Evolutionary conservation across 345 rosid genomes (phyloP), one percentile per base, ranked within the genome.

Genomic region (Ailanthus altissimus): DNA sequence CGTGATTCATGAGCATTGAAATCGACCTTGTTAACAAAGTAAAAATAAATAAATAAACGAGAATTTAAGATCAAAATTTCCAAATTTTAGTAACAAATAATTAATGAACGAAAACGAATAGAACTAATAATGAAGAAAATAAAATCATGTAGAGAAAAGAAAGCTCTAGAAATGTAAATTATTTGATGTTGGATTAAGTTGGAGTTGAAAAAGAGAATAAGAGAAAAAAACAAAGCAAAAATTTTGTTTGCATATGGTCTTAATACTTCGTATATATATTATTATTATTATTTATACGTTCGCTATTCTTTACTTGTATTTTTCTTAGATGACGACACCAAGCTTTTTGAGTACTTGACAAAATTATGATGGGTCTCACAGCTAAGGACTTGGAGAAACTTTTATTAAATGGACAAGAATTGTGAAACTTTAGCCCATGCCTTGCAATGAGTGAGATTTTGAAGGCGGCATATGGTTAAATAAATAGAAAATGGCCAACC

Each of bases 261-360:
- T 5, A 28, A 49, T 58, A 69, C 25, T 50, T 28, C 0, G 53
- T 5, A 66, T 18, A 32, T 20, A 4, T 67, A n/a, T n/a, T n/a
- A n/a, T n/a, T n/a, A n/a, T n/a, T n/a, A n/a, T 54, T 46, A 43
- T 58, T n/a, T 25, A 2, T 9, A 26, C 72, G 49, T 15, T 15
- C 18, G 38, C 15, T 6, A 57, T 49, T 57, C 42, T 50, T 1
- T 69, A 18, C 7, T 62, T 62, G 45, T 62, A 62, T 16, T 62
- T 0, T 61, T 61, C 8, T 21, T 21, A 8, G 26, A 64, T 3
- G 16, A 36, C 16, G 20, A 53, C 6, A 18, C 20, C 23, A 23
- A 16, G n/a, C 3, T 28, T 32, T n/a, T 69, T 28, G 59, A 69
- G 59, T 50, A 69, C 42, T 72, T 57, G 66, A 58, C 66, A 72